These are phyloP conservation scores for Camillea tinctor DNA, from an alignment of 2,329 filamentous ascomycete species.

Conservation along the genomic window DNA sequence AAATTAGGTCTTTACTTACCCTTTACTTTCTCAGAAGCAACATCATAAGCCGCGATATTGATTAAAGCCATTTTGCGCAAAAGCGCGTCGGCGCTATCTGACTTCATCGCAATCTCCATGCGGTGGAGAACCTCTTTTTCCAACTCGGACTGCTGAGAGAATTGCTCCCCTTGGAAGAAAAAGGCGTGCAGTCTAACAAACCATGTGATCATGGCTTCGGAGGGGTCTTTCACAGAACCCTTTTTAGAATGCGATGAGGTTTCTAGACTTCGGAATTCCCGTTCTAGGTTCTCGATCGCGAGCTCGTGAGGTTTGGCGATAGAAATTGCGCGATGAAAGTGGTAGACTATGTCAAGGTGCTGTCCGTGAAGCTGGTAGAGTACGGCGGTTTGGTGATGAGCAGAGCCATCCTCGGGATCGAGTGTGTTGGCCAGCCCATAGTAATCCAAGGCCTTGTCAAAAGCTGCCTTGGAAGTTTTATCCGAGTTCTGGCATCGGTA, in stretches of 20 bases:
- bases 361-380: slow-evolving; percentile 76
- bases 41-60: slow-evolving; percentile 80
- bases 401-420: slow-evolving; percentile 73
- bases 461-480: slow-evolving; percentile 65
- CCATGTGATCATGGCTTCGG: slow-evolving; percentile 70
- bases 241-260: slow-evolving; percentile 35
- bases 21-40: slow-evolving; percentile 61
- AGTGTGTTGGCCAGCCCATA: slow-evolving; percentile 81
- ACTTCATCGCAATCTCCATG: slow-evolving; percentile 70
- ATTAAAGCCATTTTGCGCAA: slow-evolving; percentile 79
- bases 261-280: slow-evolving; percentile 66
- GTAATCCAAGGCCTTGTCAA: slow-evolving; percentile 77
- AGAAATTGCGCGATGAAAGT: slow-evolving; percentile 81
- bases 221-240: slow-evolving; percentile 48
- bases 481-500: slow-evolving; percentile 75
- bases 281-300: slow-evolving; percentile 73
- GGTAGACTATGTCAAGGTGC: slow-evolving; percentile 82
- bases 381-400: slow-evolving; percentile 88
- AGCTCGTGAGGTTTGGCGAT: slow-evolving; percentile 72
- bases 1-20: slow-evolving; percentile 45
- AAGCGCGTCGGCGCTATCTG: slow-evolving; percentile 60
- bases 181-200: slow-evolving; percentile 84
- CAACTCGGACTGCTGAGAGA: slow-evolving; percentile 73
- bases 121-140: slow-evolving; percentile 83
- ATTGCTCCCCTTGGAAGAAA: slow-evolving; percentile 75